Base-by-base conservation (phyloP, 345 rosid genomes). In the Moricandia moricandioides region DNA sequence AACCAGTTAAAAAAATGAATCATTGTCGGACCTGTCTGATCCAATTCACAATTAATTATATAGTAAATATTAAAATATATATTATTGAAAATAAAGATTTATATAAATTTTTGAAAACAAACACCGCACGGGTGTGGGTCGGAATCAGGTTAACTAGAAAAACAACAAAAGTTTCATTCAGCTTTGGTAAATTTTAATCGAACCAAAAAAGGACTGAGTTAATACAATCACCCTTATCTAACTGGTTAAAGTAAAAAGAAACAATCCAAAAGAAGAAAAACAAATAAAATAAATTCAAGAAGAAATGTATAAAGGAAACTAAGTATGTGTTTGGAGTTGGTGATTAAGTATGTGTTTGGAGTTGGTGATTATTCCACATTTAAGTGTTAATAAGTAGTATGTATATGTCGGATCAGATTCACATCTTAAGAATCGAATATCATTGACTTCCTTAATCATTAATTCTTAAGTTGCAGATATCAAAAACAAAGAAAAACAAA, bases 331-430 rank as follows among this genome's bases (percentile, higher is more conserved):
- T n/a, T 51, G 74, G 79, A 76, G 74, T 69, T 76, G 79, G 58
- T 54, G 52, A 69, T 52, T 76, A 62, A 54, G 58, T 62, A 62
- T 69, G 74, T 62, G 70, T 76, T 62, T 21, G 24, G 24, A 21
- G 2, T 21, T 21, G 24, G 24, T 21, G 2, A 21, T 21, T 21
- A 21, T 21, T 21, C 24, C 24, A 21, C 24, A 21, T 21, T 21
- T 21, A 21, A 21, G 24, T 21, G 24, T 21, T 21, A 21, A 21
- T 21, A 21, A 21, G 24, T 21, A n/a, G 24, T 21, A 2, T 21
- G 24, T 21, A n/a, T n/a, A n/a, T 69, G 74, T 76, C 65, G 79
- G 79, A 76, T 76, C 79, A 31, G 79, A 76, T 76, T 76, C 79
- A 21, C 70, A 69, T 68, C 69, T 69, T 40, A 3, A 52, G 79